Evolutionary conservation across 108 stramenopile genomes (phyloP).

Genomic region (Skeletonema menzelii): DNA sequence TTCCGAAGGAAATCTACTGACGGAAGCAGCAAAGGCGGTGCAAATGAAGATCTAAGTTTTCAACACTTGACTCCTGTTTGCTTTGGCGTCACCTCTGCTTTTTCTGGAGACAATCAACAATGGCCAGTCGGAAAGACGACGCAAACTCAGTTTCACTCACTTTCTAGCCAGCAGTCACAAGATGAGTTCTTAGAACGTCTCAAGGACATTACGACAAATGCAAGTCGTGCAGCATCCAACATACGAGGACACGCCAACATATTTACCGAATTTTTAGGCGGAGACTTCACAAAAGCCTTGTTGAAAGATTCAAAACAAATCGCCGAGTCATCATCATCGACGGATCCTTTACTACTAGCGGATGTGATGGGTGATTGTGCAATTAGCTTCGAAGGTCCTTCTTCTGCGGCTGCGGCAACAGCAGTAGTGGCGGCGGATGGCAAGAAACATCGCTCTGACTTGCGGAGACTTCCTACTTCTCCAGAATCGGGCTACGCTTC

Average conservation of each 20-base stretch:
- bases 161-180: slow-evolving; percentile 57
- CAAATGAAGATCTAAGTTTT: slow-evolving; percentile 38
- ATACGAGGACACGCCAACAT: slow-evolving; percentile 25
- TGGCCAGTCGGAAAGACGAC: slow-evolving; percentile 61
- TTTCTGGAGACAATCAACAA: slow-evolving; percentile 18
- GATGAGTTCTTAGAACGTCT: slow-evolving; percentile 63
- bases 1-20: neutral
- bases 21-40: neutral
- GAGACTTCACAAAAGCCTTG: slow-evolving; percentile 74
- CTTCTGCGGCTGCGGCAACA: neutral
- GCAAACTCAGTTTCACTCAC: slow-evolving; percentile 52
- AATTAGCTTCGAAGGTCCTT: slow-evolving; percentile 49
- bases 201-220: neutral
- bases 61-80: slow-evolving; percentile 69
- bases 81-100: slow-evolving; percentile 63
- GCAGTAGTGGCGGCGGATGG: slow-evolving; percentile 12
- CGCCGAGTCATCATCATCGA: slow-evolving; percentile 13
- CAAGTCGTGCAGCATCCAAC: neutral
- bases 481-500: slow-evolving; percentile 59
- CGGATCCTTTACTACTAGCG: slow-evolving; percentile 57
- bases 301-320: slow-evolving; percentile 51
- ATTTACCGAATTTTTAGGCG: slow-evolving; percentile 60
- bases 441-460: slow-evolving; percentile 56
- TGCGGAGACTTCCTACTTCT: slow-evolving; percentile 69
- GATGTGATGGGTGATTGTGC: slow-evolving; percentile 80